Base-by-base conservation (phyloP, 2,329 filamentous ascomycete genomes). In the Bertia moriformis region DNA sequence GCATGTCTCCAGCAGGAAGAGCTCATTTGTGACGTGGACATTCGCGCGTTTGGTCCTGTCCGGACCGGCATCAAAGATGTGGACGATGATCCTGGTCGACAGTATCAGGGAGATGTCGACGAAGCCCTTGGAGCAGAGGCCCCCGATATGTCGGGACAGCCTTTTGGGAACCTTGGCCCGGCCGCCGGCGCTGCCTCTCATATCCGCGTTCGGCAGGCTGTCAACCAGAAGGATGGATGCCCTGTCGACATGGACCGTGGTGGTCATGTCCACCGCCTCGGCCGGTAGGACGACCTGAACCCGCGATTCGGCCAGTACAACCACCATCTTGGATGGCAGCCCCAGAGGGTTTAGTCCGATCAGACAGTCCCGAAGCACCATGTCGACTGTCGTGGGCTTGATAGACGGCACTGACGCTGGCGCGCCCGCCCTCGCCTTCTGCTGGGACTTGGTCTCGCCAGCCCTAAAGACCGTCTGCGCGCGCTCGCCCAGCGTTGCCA, bases 1-100 rank as follows among this genome's bases (percentile, higher is more conserved):
- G 50, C 93, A 98, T 1, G 88, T 93, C 58, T 98, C 91, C 4
- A 98, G 62, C 22, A 98, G 79, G 39, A 96, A 67, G 1, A 98
- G 67, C 46, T 93, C 82, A 50, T 94, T 88, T 43, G 76, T 75
- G 36, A 96, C 63, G 45, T 93, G 84, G 1, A 95, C 68, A 46
- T 91, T 80, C 13, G 95, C 58, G 32, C 75, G 71, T 45, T 78
- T 81, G 19, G 76, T 67, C 1, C 68, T 72, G 24, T 77, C 69
- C 1, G 63, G 65, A 30, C 69, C 64, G n/a, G n/a, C n/a, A 7
- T 67, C 64, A 15, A 65, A 60, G 13, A 88, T 63, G 37, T 74
- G 71, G 2, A 91, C 66, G 2, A 63, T 62, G 1, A 77, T 72
- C 44, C 77, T 82, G 1, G 88, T 87, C 2, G 87, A 80, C 14